These are phyloP conservation scores for Diplocarpon mali DNA, from an alignment of 2,329 filamentous ascomycete species.

Conservation along the genomic window DNA sequence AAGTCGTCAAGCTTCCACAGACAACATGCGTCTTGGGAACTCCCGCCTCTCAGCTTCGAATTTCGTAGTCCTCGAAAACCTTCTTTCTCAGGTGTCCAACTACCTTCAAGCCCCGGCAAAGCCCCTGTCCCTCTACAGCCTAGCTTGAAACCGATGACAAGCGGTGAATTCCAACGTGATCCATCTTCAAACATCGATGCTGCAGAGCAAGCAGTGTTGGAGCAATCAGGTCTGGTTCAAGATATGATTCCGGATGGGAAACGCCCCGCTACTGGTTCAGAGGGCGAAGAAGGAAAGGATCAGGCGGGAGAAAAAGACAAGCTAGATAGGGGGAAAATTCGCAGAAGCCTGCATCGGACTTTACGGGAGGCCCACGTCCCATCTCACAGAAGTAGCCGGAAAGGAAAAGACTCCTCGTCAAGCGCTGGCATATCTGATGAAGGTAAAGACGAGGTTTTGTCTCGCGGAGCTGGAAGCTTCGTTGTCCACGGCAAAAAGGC, in stretches of 20 bases:
- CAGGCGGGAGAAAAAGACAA: conserved; percentile 25
- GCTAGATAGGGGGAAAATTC: conserved; percentile 40
- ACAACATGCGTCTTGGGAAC: conserved; percentile 35
- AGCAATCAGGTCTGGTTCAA: conserved; percentile 53
- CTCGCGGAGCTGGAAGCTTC: conserved; percentile 77
- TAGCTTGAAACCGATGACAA: conserved; percentile 25
- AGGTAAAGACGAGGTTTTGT: conserved; percentile 52
- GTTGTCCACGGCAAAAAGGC: conserved; percentile 97
- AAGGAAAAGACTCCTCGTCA: conserved; percentile 61
- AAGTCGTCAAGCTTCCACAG: conserved; percentile 30
- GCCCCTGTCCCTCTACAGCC: conserved; percentile 26
- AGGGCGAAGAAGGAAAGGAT: conserved; percentile 28
- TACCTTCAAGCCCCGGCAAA: conserved; percentile 25
- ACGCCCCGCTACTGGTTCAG: conserved; percentile 24
- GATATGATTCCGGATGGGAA: conserved; percentile 32
- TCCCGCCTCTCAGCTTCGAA: conserved; percentile 31
- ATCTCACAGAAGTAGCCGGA: conserved; percentile 60
- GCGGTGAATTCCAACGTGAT: conserved; percentile 26
- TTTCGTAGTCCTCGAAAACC: conserved; percentile 29
- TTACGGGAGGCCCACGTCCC: conserved; percentile 66
- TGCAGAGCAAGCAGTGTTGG: conserved; percentile 54
- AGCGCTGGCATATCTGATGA: conserved; percentile 39
- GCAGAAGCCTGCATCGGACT: conserved; percentile 81
- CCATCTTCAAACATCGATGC: conserved; percentile 37
- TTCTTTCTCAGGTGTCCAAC: conserved; percentile 33